Percentiles rank a stretch among this genome's conserved stretches.
These are phyloP conservation scores for Ambrosia artemisiifolia DNA, from an alignment of 129 eudicot species.

Conservation along the genomic window DNA sequence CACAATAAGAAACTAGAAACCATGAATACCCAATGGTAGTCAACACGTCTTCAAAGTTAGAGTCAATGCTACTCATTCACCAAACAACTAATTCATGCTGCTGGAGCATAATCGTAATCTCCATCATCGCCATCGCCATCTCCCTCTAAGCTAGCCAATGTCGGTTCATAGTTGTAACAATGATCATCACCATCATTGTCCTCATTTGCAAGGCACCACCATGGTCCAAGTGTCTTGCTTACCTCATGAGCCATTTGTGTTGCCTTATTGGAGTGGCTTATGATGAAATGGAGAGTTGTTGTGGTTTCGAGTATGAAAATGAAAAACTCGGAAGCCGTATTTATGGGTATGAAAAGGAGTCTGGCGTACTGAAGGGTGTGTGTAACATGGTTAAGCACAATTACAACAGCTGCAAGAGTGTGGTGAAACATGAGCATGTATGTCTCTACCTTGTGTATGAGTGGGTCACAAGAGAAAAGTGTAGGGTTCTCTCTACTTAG, in stretches of 20 bases:
- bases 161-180: slow-evolving; percentile 1
- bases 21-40: neutral
- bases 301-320: neutral
- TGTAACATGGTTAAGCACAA: slow-evolving; percentile 5
- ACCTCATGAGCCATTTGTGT: slow-evolving; percentile 8
- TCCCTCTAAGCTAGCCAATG: slow-evolving; percentile 6
- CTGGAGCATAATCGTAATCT: slow-evolving; percentile 29
- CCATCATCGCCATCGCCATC: slow-evolving; percentile 20
- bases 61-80: neutral
- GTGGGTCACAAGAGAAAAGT: neutral
- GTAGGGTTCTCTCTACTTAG: neutral
- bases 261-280: neutral
- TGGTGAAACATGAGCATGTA: neutral
- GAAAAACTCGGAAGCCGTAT: slow-evolving; percentile 3
- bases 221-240: slow-evolving; percentile 3
- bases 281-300: neutral
- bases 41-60: neutral
- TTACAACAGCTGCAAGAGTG: neutral
- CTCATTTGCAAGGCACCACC: slow-evolving; percentile 11
- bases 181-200: slow-evolving; percentile 13
- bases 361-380: slow-evolving; percentile 9
- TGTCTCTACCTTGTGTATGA: neutral
- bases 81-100: slow-evolving; percentile 13
- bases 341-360: neutral
- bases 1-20: neutral